A percentile compares a stretch with the other conserved stretches of the same genome.
Conservation (phyloP, 2,329 filamentous ascomycete genomes). For the Fusarium aywerte region DNA sequence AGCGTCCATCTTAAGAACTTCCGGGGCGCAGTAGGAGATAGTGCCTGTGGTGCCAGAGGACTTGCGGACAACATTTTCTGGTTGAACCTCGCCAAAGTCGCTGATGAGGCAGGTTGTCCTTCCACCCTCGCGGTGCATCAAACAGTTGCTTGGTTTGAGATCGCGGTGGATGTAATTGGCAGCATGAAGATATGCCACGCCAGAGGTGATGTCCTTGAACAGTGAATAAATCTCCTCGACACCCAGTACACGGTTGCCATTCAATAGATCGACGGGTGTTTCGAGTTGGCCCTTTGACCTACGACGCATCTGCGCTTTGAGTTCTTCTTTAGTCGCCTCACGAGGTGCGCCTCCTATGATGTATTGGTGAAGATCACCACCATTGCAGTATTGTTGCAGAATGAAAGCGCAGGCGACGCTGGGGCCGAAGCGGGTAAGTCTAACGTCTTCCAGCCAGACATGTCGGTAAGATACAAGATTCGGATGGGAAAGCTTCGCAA, state of each 20-base stretch:
- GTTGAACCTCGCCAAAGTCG: slow-evolving; percentile 97
- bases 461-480: slow-evolving; percentile 97
- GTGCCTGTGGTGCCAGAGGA: slow-evolving; percentile 95
- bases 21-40: slow-evolving; percentile 96
- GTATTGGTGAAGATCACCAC: slow-evolving; percentile 88
- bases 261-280: slow-evolving; percentile 61
- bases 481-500: slow-evolving; percentile 91
- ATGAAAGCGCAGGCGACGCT: slow-evolving; percentile 96
- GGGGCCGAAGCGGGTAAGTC: slow-evolving; percentile 86
- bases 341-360: slow-evolving; percentile 75
- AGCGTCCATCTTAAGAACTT: slow-evolving; percentile 79
- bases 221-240: slow-evolving; percentile 97
- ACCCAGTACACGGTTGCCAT: slow-evolving; percentile 59
- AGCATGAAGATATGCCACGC: slow-evolving; percentile 86
- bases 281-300: slow-evolving; percentile 82
- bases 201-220: slow-evolving; percentile 94
- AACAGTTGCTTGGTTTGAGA: slow-evolving; percentile 94
- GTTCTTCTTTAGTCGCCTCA: slow-evolving; percentile 78
- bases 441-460: slow-evolving; percentile 93
- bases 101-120: slow-evolving; percentile 87
- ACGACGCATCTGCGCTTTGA: slow-evolving; percentile 88
- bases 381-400: slow-evolving; percentile 96
- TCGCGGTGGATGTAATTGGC: slow-evolving; percentile 97
- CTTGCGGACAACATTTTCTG: slow-evolving; percentile 80
- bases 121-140: slow-evolving; percentile 80